Base-by-base conservation (phyloP, 2,329 filamentous ascomycete species). In the Diaporthe ampelina region DNA sequence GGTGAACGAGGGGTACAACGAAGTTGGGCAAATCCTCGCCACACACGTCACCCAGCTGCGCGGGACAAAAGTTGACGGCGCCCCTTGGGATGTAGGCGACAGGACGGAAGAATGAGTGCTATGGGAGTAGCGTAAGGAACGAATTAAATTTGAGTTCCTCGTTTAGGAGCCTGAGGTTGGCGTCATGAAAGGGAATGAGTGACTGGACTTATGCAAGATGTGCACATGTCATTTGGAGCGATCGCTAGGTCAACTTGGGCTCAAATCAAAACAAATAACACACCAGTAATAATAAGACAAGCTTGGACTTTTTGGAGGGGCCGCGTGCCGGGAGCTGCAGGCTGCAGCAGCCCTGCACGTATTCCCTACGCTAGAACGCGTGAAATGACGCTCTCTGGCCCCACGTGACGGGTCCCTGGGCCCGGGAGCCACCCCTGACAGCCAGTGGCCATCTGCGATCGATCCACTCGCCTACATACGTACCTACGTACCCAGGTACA, bases 221-320 rank as follows among this genome's bases (percentile, higher is more conserved):
- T 68, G 63, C 63, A 68, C 19, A 52, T 54, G n/a, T 68, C 45
- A 54, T 54, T 40, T 21, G 32, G 35, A 29, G 40, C 45, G n/a
- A 68, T 68, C 48, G 63, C 63, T 68, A 40, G 43, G 63, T 26
- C 63, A 67, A 67, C 63, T 67, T 50, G 63, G 63, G 63, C 45
- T 52, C 63, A 67, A 67, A 67, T 67, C 63, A 67, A 68, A 68
- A 68, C 63, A 68, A 68, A 68, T 68, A 68, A 68, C 63, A 68
- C 45, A 63, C 61, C 29, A 65, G 40, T 65, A 65, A 24, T 50
- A 52, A 52, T 19, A 67, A 52, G 32, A 43, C 40, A 52, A 67
- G 63, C 63, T 52, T 52, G 63, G 32, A 8, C 32, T 37, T n/a
- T 6, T 68, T 68, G 45, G 63, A 54, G 63, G 63, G 63, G 63